Percentiles rank a stretch among this genome's conserved stretches.
These are phyloP conservation scores for Rugonectria rugulosa DNA, from an alignment of 2,329 filamentous ascomycete species.

Conservation along the genomic window DNA sequence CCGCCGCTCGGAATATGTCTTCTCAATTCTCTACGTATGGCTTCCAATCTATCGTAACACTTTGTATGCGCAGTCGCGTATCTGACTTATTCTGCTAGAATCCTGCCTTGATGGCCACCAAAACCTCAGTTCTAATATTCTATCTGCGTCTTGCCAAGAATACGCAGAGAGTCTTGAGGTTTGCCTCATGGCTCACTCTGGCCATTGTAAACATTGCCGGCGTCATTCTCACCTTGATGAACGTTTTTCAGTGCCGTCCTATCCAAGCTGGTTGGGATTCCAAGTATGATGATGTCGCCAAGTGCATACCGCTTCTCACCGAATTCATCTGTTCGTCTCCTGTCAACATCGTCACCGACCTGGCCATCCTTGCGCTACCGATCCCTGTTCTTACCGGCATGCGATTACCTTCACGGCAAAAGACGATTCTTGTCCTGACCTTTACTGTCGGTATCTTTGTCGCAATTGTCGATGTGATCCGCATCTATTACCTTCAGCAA, in stretches of 20 bases:
- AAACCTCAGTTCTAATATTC: constrained; percentile 91
- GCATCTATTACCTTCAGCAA: constrained; percentile 88
- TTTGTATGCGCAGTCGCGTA: not conserved
- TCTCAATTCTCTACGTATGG: constrained; percentile 67
- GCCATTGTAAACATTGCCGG: constrained; percentile 81
- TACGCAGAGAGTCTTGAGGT: constrained; percentile 76
- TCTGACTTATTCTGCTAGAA: constrained; percentile 63
- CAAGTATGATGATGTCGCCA: constrained; percentile 41
- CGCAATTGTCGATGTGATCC: constrained; percentile 84
- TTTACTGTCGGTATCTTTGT: constrained; percentile 90
- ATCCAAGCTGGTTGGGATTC: constrained; percentile 72
- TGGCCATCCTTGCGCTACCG: constrained; percentile 86
- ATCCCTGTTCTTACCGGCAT: constrained; percentile 89
- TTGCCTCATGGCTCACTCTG: constrained; percentile 83
- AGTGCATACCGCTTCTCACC: constrained; percentile 65
- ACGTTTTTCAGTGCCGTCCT: constrained; percentile 86
- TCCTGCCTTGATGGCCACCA: constrained; percentile 87
- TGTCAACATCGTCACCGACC: constrained; percentile 89
- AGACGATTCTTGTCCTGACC: constrained; percentile 84
- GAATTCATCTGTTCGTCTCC: constrained; percentile 80
- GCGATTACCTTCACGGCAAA: constrained; percentile 84
- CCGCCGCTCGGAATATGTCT: constrained; percentile 68
- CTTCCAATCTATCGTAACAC: not conserved
- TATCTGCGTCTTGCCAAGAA: constrained; percentile 85
- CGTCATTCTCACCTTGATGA: constrained; percentile 81